Evolutionary conservation across 192 early-diverging fungal species (phyloP).

Genomic region (Irineochytrium annulatum): DNA sequence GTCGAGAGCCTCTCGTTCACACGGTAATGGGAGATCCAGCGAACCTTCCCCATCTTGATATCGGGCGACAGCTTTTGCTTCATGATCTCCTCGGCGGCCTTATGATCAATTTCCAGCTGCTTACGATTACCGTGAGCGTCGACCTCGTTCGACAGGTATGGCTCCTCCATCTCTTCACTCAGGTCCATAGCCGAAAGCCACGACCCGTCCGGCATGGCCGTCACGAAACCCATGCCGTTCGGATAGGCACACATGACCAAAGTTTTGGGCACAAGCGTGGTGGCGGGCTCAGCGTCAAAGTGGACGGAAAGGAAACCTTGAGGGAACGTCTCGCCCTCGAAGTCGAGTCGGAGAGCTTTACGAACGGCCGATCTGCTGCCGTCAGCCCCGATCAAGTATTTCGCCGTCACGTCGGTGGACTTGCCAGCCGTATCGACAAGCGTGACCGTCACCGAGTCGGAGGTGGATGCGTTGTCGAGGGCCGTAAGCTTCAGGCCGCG

Average conservation of each 20-base stretch:
- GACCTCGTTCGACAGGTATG: not conserved
- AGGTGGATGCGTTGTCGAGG: not conserved
- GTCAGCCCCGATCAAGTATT: not conserved
- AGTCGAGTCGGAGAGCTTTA: slow-evolving; percentile 3
- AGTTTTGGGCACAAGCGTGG: not conserved
- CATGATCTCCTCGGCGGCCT: not conserved
- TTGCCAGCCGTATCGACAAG: not conserved
- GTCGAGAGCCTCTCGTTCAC: slow-evolving; percentile 1
- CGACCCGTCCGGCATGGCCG: slow-evolving; percentile 8
- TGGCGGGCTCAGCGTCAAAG: not conserved
- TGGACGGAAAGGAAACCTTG: slow-evolving; percentile 2
- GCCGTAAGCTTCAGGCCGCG: not conserved
- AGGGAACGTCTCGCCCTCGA: slow-evolving; percentile 3
- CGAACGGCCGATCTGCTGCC: slow-evolving; percentile 6
- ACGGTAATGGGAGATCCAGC: slow-evolving; percentile 13
- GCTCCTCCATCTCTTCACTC: slow-evolving; percentile 3
- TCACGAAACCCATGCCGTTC: slow-evolving; percentile 18
- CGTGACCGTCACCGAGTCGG: not conserved
- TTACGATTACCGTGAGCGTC: not conserved
- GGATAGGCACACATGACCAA: not conserved
- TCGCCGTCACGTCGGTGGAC: not conserved
- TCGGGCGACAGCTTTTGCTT: not conserved
- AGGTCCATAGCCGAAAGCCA: slow-evolving; percentile 7
- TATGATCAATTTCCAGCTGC: not conserved
- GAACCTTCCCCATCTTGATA: slow-evolving; percentile 6